Percentiles rank a stretch among this genome's conserved stretches.
Evolutionary conservation across 2,329 filamentous ascomycete genomes (phyloP).

Genomic region (Phyllosticta capitalensis): DNA sequence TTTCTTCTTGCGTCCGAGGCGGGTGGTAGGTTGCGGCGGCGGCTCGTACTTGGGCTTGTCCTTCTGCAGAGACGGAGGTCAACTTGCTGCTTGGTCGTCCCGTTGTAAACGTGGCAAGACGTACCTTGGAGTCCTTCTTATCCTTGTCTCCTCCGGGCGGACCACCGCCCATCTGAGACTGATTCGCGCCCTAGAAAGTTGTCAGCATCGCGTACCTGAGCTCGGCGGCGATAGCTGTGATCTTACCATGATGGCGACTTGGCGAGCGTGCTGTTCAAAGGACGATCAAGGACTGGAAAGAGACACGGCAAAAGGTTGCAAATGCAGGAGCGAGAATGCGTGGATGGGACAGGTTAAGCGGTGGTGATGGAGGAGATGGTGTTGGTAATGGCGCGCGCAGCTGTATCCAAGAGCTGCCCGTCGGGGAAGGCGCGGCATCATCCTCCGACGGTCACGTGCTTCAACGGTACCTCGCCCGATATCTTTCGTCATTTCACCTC

Average conservation of each 20-base stretch:
- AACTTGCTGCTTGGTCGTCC: conserved; percentile 3
- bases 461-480: no score
- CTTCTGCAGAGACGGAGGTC: conserved; percentile 55
- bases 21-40: conserved; percentile 89
- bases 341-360: conserved; percentile 9
- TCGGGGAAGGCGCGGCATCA: neutral
- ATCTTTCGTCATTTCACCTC: conserved; percentile 2
- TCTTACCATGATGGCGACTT: conserved; percentile 8
- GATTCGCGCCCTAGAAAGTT: conserved; percentile 59
- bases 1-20: conserved; percentile 97
- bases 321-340: conserved; percentile 15
- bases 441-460: neutral
- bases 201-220: conserved; percentile 28
- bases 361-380: conserved; percentile 24
- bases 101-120: conserved; percentile 2
- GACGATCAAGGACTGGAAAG: neutral
- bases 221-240: conserved; percentile 5
- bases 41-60: conserved; percentile 99
- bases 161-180: conserved; percentile 75
- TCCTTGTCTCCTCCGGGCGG: conserved; percentile 66
- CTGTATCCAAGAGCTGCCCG: conserved; percentile 2
- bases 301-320: conserved; percentile 4
- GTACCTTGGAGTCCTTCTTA: conserved; percentile 64
- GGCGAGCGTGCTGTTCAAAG: conserved; percentile 1
- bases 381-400: conserved; percentile 14